phyloP scores from a whole-genome alignment of 768 basidiomycete species.

The Tricholoma matsutake region DNA sequence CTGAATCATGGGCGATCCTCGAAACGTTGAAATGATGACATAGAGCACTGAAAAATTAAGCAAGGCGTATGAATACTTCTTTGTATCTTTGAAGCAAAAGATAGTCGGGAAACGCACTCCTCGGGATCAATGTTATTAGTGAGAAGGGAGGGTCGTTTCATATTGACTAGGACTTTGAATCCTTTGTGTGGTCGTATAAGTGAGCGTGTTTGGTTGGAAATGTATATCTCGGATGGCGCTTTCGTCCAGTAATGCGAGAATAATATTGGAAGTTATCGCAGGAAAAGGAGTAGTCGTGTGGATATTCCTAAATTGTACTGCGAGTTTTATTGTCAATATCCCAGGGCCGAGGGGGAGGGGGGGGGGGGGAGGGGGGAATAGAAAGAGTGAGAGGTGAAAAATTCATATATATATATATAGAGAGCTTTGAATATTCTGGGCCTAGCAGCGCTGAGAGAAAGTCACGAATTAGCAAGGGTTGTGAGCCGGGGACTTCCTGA shows the following conservation, averaged over 20 bases:
- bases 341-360: neutral
- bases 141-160: conserved; percentile 33
- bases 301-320: neutral
- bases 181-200: neutral
- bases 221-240: neutral
- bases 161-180: conserved; percentile 5
- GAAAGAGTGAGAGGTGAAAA: neutral
- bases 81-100: neutral
- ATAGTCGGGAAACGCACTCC: conserved; percentile 25
- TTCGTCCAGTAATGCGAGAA: neutral
- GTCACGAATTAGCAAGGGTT: conserved; percentile 2
- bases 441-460: conserved; percentile 3
- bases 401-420: neutral
- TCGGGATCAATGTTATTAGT: conserved; percentile 28
- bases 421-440: conserved; percentile 3
- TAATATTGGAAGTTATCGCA: neutral
- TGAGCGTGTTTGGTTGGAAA: neutral
- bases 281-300: neutral
- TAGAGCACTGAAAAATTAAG: conserved; percentile 33
- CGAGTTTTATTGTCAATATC: neutral
- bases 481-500: conserved; percentile 2
- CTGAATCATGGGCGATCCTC: conserved; percentile 11
- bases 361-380: too few species aligned
- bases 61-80: neutral
- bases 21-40: conserved; percentile 43